A percentile compares a stretch with the other conserved stretches of the same genome.
phyloP scores from a whole-genome alignment of 2,329 filamentous ascomycete genomes.

The Calonectria pseudoturangicola region DNA sequence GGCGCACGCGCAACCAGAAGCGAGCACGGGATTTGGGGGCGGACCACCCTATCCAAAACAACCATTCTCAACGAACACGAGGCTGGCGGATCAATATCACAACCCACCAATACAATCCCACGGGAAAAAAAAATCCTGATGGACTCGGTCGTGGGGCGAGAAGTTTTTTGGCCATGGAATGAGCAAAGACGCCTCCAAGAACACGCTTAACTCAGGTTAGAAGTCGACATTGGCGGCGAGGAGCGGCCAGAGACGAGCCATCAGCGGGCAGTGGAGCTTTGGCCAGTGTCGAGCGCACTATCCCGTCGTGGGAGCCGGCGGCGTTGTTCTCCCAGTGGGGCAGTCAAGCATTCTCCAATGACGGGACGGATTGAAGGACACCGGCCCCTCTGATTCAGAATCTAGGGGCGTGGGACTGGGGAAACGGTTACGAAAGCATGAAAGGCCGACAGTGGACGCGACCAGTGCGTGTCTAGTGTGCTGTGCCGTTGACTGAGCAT shows the following conservation, averaged over 20 bases:
- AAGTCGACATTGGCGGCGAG: slow-evolving; percentile 44
- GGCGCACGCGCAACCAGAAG: slow-evolving; percentile 31
- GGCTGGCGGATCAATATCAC: slow-evolving; percentile 42
- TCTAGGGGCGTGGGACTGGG: slow-evolving; percentile 47
- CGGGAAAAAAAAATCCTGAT: slow-evolving; percentile 44
- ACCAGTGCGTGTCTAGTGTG: slow-evolving; percentile 35
- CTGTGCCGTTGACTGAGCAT: slow-evolving; percentile 30
- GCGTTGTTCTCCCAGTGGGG: slow-evolving; percentile 51
- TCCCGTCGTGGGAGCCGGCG: slow-evolving; percentile 45
- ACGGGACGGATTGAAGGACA: slow-evolving; percentile 40
- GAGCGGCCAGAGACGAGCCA: slow-evolving; percentile 39
- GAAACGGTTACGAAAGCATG: slow-evolving; percentile 49
- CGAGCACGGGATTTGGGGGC: slow-evolving; percentile 37
- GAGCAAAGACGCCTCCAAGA: slow-evolving; percentile 46
- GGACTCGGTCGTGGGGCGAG: slow-evolving; percentile 45
- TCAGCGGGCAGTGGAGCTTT: slow-evolving; percentile 47
- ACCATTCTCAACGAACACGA: slow-evolving; percentile 43
- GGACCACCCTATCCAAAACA: slow-evolving; percentile 46
- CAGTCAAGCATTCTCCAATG: slow-evolving; percentile 45
- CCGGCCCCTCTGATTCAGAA: slow-evolving; percentile 51
- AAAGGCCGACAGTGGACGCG: slow-evolving; percentile 45
- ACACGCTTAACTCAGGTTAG: slow-evolving; percentile 55
- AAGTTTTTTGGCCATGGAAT: slow-evolving; percentile 46
- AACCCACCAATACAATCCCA: slow-evolving; percentile 29
- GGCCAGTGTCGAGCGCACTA: slow-evolving; percentile 50